These are phyloP conservation scores for Pythium aquatile DNA, from an alignment of 352 stramenopile genomes.

Conservation along the genomic window DNA sequence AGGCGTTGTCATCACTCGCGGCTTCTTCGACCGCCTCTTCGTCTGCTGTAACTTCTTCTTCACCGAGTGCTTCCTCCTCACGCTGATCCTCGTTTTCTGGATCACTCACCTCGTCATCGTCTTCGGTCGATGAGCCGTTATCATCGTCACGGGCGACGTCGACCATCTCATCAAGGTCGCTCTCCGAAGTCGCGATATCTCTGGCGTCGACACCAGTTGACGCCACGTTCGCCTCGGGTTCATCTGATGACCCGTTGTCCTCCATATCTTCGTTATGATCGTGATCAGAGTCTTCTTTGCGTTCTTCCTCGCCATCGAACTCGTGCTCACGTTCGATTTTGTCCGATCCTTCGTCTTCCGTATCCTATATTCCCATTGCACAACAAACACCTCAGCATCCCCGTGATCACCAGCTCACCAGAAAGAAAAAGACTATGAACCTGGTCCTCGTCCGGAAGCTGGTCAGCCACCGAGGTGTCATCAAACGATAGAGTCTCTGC, in stretches of 20 bases:
- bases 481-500: not conserved
- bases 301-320: not conserved
- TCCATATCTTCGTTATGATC: not conserved
- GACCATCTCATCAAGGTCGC: not conserved
- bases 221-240: not conserved
- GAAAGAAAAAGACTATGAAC: not conserved
- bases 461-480: not conserved
- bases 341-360: not conserved
- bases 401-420: too few relatives aligned
- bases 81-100: not conserved
- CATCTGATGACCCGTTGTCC: not conserved
- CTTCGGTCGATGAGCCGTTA: not conserved
- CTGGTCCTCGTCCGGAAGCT: not conserved
- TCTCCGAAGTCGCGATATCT: not conserved
- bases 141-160: not conserved
- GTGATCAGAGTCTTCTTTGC: not conserved
- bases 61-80: not conserved
- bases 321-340: not conserved
- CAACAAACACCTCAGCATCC: not conserved
- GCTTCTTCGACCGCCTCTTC: not conserved
- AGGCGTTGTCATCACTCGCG: not conserved
- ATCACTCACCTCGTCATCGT: not conserved
- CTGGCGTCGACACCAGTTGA: not conserved
- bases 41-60: not conserved
- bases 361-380: not conserved